Percentiles rank a stretch among this genome's conserved stretches.
These are phyloP conservation scores for Tetrahymena malaccensis DNA, from an alignment of 73 alveolate species.

Conservation along the genomic window DNA sequence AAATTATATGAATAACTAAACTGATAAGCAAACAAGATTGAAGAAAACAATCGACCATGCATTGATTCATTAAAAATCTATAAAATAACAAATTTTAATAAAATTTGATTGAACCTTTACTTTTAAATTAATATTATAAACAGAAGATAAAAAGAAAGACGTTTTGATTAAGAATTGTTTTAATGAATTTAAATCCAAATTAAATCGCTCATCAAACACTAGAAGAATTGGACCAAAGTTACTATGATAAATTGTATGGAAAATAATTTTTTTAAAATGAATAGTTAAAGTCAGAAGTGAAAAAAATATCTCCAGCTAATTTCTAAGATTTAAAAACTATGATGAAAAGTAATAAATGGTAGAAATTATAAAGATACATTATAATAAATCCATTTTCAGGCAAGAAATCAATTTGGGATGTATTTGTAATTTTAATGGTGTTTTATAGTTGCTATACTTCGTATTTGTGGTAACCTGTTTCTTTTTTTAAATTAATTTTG, in stretches of 20 bases:
- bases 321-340: neutral
- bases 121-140: too few relatives aligned
- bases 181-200: neutral
- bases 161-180: neutral
- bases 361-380: neutral
- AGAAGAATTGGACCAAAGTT: neutral
- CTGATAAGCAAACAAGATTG: too few relatives aligned
- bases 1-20: too few relatives aligned
- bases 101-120: too few relatives aligned
- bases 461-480: neutral
- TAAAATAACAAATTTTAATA: too few relatives aligned
- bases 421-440: neutral
- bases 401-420: neutral
- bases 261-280: neutral
- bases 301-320: neutral
- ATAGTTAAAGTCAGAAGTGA: neutral
- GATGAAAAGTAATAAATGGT: neutral
- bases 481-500: too few relatives aligned
- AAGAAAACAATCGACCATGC: too few relatives aligned
- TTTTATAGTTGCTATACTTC: neutral
- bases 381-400: neutral
- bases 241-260: neutral
- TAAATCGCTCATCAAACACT: neutral
- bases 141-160: too few relatives aligned
- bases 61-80: too few relatives aligned